Evolutionary conservation across 441 rosid genomes (phyloP).

Genomic region (Adansonia rubrostipa): DNA sequence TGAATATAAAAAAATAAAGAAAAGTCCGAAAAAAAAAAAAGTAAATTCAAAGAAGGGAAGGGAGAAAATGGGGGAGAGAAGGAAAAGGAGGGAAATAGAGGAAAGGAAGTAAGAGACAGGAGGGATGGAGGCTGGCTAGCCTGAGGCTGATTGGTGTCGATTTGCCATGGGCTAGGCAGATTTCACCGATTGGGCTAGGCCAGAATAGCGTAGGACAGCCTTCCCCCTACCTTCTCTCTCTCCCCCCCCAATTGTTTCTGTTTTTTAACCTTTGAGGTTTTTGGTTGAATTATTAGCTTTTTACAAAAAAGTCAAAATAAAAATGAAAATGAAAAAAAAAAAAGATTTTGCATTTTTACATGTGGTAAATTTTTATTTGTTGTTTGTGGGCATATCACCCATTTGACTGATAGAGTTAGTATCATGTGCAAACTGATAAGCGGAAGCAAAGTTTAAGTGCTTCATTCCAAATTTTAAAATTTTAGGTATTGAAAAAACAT

Average conservation of each 20-base stretch:
- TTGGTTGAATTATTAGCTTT: background rate
- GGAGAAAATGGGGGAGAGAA: background rate
- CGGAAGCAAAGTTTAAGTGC: background rate
- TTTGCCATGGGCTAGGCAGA: too few relatives aligned
- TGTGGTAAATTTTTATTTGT: background rate
- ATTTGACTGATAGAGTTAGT: background rate
- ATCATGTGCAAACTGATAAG: too few relatives aligned
- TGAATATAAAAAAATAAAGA: too few relatives aligned
- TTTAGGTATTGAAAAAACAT: background rate
- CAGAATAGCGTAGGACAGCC: background rate
- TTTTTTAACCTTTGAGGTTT: background rate
- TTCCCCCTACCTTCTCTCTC: background rate
- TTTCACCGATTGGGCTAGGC: background rate
- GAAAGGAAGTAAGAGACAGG: too few relatives aligned
- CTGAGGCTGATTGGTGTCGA: background rate
- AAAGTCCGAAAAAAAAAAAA: too few relatives aligned
- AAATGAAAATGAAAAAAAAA: too few relatives aligned
- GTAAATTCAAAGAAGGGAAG: background rate
- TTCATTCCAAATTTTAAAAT: background rate
- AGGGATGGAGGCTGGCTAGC: background rate
- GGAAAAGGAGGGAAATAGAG: too few relatives aligned
- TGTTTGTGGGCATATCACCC: background rate
- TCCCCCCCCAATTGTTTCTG: background rate
- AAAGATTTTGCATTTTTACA: background rate
- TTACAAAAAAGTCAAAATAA: too few relatives aligned